Conservation (phyloP, 768 basidiomycete genomes). For the Leucocoprinus sp. region DNA sequence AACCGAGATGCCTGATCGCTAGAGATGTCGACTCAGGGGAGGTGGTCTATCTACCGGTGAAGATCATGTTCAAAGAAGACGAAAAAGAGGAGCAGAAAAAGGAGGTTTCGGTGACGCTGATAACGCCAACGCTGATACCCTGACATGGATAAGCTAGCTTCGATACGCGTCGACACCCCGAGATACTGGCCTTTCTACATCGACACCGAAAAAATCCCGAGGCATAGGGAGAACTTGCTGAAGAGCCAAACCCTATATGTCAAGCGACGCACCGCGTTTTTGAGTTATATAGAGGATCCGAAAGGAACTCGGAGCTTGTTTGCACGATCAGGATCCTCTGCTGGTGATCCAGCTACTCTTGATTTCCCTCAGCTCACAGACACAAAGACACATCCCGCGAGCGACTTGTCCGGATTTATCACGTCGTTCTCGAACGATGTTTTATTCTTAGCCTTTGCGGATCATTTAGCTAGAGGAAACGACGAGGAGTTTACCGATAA, state of each 20-base stretch:
- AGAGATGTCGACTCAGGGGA: slow-evolving; percentile 89
- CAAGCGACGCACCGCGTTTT: slow-evolving; percentile 85
- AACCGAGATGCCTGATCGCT: slow-evolving; percentile 87
- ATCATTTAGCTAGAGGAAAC: slow-evolving; percentile 53
- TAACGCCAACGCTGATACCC: slow-evolving; percentile 89
- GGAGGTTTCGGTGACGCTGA: slow-evolving; percentile 60
- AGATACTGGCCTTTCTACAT: slow-evolving; percentile 93
- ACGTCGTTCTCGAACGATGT: slow-evolving; percentile 80
- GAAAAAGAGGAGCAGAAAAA: slow-evolving; percentile 16
- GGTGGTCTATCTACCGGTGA: slow-evolving; percentile 88
- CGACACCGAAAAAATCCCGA: slow-evolving; percentile 59
- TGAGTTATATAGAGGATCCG: slow-evolving; percentile 92
- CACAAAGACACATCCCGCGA: slow-evolving; percentile 55
- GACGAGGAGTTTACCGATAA: slow-evolving; percentile 47
- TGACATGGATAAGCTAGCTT: slow-evolving; percentile 74
- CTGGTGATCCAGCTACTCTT: slow-evolving; percentile 75
- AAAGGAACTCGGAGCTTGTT: slow-evolving; percentile 89
- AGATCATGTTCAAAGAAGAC: slow-evolving; percentile 73
- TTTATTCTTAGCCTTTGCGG: slow-evolving; percentile 73
- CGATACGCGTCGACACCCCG: slow-evolving; percentile 86
- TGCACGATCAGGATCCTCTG: slow-evolving; percentile 77
- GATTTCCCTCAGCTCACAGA: slow-evolving; percentile 77
- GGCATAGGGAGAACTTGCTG: slow-evolving; percentile 63
- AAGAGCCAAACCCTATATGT: slow-evolving; percentile 81
- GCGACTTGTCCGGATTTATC: slow-evolving; percentile 79